These are phyloP conservation scores for Pythium vanterpoolii DNA, from an alignment of 352 stramenopile genomes.

Conservation along the genomic window DNA sequence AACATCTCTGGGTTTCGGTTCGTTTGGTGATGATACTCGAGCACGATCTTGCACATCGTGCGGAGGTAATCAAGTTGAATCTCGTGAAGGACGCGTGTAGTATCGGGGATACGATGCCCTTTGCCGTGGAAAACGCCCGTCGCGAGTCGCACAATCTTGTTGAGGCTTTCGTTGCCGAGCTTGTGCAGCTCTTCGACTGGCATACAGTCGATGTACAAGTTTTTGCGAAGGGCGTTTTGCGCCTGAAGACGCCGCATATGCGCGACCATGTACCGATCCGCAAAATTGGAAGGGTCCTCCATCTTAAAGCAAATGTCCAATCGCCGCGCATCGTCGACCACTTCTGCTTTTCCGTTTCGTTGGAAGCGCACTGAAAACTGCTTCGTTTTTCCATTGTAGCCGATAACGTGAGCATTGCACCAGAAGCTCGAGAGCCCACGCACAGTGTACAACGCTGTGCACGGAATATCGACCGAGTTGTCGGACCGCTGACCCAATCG, in stretches of 20 bases:
- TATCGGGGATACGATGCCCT: conserved; percentile 63
- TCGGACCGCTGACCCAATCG: conserved; percentile 42
- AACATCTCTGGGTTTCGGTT: conserved; percentile 63
- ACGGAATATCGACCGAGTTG: conserved; percentile 61
- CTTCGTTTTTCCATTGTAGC: conserved; percentile 37
- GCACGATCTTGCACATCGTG: conserved; percentile 91
- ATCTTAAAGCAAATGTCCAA: conserved; percentile 82
- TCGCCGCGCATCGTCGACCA: conserved; percentile 37
- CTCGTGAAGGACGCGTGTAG: conserved; percentile 77
- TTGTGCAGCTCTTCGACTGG: conserved; percentile 80
- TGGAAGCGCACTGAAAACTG: conserved; percentile 63
- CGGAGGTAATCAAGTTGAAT: conserved; percentile 90
- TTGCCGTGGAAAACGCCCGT: conserved; percentile 70
- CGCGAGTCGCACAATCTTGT: conserved; percentile 69
- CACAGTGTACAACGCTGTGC: conserved; percentile 62
- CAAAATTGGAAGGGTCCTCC: conserved; percentile 77
- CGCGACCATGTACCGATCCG: conserved; percentile 63
- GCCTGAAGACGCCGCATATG: conserved; percentile 55
- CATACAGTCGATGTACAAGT: conserved; percentile 87
- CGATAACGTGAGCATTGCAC: conserved; percentile 57
- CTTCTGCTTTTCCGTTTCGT: conserved; percentile 58
- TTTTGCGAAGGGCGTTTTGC: conserved; percentile 69
- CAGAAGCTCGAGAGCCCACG: conserved; percentile 58
- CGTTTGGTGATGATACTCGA: conserved; percentile 69
- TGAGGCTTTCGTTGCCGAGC: conserved; percentile 71